Evolutionary conservation across 2,329 filamentous ascomycete species (phyloP), one percentile per base, ranked within the genome.

Genomic region (Fusarium sororula): DNA sequence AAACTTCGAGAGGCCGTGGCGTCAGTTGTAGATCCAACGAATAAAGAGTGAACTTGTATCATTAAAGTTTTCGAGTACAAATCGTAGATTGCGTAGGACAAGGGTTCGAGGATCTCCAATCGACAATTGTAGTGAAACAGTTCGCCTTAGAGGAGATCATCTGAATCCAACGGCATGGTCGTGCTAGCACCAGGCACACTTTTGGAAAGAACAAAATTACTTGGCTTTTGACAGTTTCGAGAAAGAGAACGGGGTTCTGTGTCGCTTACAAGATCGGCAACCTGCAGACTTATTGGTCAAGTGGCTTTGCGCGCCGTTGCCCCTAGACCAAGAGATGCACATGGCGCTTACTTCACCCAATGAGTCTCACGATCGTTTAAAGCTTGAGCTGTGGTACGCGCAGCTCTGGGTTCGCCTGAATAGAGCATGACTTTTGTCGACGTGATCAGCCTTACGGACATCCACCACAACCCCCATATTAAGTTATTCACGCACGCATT

Each of bases 291-390:
- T 63, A 50, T 41, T 42, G 50, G 64, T 22, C 41, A 53, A 59
- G 60, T 57, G 63, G 39, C 57, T 64, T 72, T 64, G 38, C 30
- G 42, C 66, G 61, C 55, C 61, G 51, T 70, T 32, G 38, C 55
- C 62, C 55, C 63, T 39, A 69, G 73, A 73, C 68, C 60, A 63
- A 50, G 44, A 66, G 55, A 74, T 76, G 67, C 67, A 63, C 55
- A 59, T 57, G 73, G 73, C 73, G 73, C 73, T 74, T 76, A 51
- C 42, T 48, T 63, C 38, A 12, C 56, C 73, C 73, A 75, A 75
- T 76, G 47, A 72, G 50, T 50, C 63, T 54, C 50, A 20, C 35
- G 37, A 53, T 61, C 37, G 48, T 57, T 50, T n/a, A 62, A 66
- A 54, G 59, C 53, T 72, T 75, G 73, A 68, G 47, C 54, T 68